These are phyloP conservation scores for Phytopythium boreale DNA, from an alignment of 352 stramenopile genomes.

Conservation along the genomic window DNA sequence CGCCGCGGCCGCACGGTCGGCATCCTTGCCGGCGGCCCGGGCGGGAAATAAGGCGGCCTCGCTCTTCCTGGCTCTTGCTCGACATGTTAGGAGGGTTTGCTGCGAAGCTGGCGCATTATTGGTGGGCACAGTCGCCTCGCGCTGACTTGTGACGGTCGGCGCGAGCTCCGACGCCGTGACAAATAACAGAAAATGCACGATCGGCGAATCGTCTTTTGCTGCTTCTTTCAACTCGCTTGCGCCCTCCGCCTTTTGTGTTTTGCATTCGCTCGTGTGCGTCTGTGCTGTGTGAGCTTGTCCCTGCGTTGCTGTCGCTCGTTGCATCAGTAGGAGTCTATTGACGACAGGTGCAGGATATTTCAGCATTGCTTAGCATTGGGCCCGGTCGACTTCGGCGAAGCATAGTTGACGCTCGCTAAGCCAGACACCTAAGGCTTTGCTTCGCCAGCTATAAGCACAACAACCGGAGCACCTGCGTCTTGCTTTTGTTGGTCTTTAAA, in stretches of 20 bases:
- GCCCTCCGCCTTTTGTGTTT: neutral
- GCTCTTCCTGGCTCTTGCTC: slow-evolving; percentile 6
- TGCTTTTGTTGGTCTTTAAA: neutral
- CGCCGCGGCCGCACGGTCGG: slow-evolving; percentile 87
- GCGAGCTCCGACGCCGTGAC: slow-evolving; percentile 5
- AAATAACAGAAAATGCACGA: slow-evolving; percentile 10
- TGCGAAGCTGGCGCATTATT: slow-evolving; percentile 9
- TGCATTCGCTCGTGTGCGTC: too few species aligned
- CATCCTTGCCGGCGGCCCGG: slow-evolving; percentile 45
- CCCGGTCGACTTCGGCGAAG: too few species aligned
- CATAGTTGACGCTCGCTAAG: too few species aligned
- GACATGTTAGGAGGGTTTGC: slow-evolving; percentile 7
- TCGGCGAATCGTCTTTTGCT: slow-evolving; percentile 11
- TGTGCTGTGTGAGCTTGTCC: too few species aligned
- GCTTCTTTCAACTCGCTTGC: neutral
- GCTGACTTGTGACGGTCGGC: slow-evolving; percentile 8
- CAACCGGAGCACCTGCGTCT: neutral
- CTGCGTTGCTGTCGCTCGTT: neutral
- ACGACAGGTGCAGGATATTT: too few species aligned
- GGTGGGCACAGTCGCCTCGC: slow-evolving; percentile 5
- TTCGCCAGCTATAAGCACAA: too few species aligned
- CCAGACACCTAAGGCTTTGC: too few species aligned
- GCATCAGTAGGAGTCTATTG: too few species aligned
- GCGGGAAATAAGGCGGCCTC: slow-evolving; percentile 62
- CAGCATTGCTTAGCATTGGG: too few species aligned